phyloP scores from a whole-genome alignment of 1,139 yeast species.

The Waltiozyma sp. region DNA sequence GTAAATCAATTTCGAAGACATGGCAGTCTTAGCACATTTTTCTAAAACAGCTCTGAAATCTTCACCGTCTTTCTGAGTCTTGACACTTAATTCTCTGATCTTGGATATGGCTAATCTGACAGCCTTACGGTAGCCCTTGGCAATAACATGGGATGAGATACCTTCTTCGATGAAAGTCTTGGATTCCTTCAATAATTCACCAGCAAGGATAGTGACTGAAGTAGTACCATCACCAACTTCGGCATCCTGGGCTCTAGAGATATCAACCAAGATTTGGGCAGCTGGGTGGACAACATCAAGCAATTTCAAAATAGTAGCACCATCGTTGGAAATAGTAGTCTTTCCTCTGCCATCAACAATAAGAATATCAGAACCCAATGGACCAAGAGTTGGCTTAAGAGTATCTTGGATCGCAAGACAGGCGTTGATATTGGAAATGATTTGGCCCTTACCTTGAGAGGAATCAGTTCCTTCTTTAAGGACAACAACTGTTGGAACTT shows the following conservation, averaged over 20 bases:
- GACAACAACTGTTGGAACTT: slow-evolving; percentile 94
- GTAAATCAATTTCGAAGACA: slow-evolving; percentile 89
- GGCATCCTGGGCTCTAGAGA: slow-evolving; percentile 93
- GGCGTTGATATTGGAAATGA: slow-evolving; percentile 89
- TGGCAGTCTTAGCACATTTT: slow-evolving; percentile 93
- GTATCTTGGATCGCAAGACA: slow-evolving; percentile 96
- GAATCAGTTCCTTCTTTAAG: slow-evolving; percentile 96
- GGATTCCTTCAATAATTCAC: slow-evolving; percentile 86
- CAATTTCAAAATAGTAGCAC: slow-evolving; percentile 88
- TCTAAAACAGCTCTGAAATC: slow-evolving; percentile 60
- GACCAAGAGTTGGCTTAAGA: slow-evolving; percentile 89
- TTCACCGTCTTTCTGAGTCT: slow-evolving; percentile 37
- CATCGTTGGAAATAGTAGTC: slow-evolving; percentile 94
- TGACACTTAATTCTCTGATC: slow-evolving; percentile 66
- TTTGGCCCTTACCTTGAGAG: slow-evolving; percentile 94
- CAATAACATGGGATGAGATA: slow-evolving; percentile 78
- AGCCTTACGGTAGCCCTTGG: slow-evolving; percentile 82
- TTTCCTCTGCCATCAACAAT: slow-evolving; percentile 75
- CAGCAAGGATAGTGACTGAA: slow-evolving; percentile 87
- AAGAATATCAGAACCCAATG: slow-evolving; percentile 90
- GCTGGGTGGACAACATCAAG: slow-evolving; percentile 98
- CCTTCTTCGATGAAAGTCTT: slow-evolving; percentile 91
- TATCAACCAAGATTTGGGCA: slow-evolving; percentile 88
- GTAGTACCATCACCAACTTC: slow-evolving; percentile 99
- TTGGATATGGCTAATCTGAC: slow-evolving; percentile 64